Evolutionary conservation across 805 yeast genomes (phyloP), one percentile per base, ranked within the genome.

Genomic region (Saccharomyces eubayanus): DNA sequence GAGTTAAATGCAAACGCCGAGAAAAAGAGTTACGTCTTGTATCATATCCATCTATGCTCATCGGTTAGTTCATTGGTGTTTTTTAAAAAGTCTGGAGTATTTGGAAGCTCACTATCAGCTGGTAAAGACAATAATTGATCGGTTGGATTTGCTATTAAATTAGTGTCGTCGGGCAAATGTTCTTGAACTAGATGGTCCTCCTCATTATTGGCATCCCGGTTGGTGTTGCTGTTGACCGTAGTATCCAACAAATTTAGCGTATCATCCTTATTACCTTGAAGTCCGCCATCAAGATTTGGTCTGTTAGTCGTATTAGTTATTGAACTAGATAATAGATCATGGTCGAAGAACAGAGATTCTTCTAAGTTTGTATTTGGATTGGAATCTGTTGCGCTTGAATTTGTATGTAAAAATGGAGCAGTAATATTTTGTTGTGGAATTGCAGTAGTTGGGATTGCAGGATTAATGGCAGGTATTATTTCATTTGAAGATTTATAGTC

Each of bases 401-500:
- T 36, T 36, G 43, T 36, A 36, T 36, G 16, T 16, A 36, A 16
- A 16, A 36, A 36, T 3, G 49, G 49, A 40, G 47, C 47, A 28
- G 55, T 27, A 14, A 56, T 54, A 46, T 51, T 49, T 5, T 53
- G 48, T 28, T 51, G 50, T 27, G 49, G 57, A 46, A 31, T 14
- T 55, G 28, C 30, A 53, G 46, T 49, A 55, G 57, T 36, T 51
- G 56, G 10, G 46, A 43, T 28, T 28, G 48, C 36, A 14, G 55
- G 48, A 47, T 53, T 51, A 11, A 56, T 57, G 12, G 61, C 63
- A 16, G 64, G 61, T 41, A 62, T 49, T 11, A 65, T 61, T 21
- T 67, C 62, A 49, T 71, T 68, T 11, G 74, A 59, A 46, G 72
- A 65, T 55, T 74, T 74, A 52, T 70, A 72, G 40, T 80, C 83